Conservation (phyloP, 192 early-diverging fungal species). For the Entophlyctis luteolus region DNA sequence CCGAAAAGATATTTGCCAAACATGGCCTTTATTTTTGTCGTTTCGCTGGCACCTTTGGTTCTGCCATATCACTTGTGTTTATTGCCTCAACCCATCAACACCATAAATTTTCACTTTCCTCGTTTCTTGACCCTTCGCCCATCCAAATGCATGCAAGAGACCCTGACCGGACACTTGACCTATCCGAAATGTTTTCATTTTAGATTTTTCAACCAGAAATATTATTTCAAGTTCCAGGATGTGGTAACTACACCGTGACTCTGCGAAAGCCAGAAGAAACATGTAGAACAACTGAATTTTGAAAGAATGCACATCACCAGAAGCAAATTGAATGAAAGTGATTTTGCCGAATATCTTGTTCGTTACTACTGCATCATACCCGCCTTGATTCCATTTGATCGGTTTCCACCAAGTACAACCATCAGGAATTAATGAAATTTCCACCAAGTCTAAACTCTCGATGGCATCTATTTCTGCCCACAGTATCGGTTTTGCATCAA, state of each 20-base stretch:
- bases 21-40: too few relatives aligned
- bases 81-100: too few relatives aligned
- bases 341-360: background rate
- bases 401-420: constrained; percentile 1
- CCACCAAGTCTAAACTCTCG: background rate
- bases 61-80: too few relatives aligned
- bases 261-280: too few relatives aligned
- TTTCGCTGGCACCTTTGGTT: too few relatives aligned
- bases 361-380: background rate
- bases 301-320: too few relatives aligned
- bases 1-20: too few relatives aligned
- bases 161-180: background rate
- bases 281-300: too few relatives aligned
- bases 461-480: background rate
- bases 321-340: too few relatives aligned
- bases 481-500: background rate
- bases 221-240: background rate
- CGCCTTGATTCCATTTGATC: constrained; percentile 3
- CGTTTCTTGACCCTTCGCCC: background rate
- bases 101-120: background rate
- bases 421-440: background rate
- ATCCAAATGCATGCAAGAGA: background rate
- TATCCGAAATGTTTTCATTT: background rate
- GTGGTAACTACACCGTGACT: too few relatives aligned
- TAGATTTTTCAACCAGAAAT: background rate